Conservation (phyloP, 257 asterid species). For the Rehmannia glutinosa region DNA sequence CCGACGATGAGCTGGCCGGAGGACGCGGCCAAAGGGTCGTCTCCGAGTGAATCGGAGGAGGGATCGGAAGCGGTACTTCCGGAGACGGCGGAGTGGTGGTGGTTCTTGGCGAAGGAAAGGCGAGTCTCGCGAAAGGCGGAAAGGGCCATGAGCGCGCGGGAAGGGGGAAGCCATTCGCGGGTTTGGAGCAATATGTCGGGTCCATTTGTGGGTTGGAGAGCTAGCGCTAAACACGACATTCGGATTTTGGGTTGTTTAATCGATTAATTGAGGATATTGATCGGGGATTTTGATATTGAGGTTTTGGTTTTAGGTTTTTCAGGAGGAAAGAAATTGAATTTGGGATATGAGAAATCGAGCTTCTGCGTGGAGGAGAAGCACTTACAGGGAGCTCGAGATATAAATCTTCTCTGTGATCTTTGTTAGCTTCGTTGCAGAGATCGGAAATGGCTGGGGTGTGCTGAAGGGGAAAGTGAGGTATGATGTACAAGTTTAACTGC, state of each 20-base stretch:
- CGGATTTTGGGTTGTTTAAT: conserved; percentile 2
- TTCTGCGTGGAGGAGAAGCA: too few relatives aligned
- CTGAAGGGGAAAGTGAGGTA: background rate
- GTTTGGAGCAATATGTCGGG: conserved; percentile 89
- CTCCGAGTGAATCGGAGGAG: conserved; percentile 63
- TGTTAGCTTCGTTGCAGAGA: conserved; percentile 12
- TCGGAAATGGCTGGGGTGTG: background rate
- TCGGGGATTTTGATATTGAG: conserved; percentile 4
- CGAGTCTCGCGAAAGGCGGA: conserved; percentile 91
- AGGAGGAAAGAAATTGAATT: background rate
- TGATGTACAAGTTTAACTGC: conserved; percentile 29
- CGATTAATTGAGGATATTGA: conserved; percentile 9
- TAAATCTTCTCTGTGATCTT: too few relatives aligned
- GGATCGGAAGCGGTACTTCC: conserved; percentile 31
- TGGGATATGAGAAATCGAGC: background rate
- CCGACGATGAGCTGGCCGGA: conserved; percentile 95
- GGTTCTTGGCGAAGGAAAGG: conserved; percentile 57
- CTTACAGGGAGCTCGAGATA: too few relatives aligned
- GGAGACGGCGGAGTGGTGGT: conserved; percentile 26
- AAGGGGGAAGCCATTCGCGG: conserved; percentile 98
- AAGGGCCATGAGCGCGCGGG: conserved; percentile 88
- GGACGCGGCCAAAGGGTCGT: conserved; percentile 92
- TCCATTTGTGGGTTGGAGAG: conserved; percentile 91
- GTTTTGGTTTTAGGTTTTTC: background rate
- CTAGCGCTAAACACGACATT: conserved; percentile 87